Percentiles rank a stretch among this genome's conserved stretches.
Conservation (phyloP, 306 rosid species). For the Quercus wislizeni region DNA sequence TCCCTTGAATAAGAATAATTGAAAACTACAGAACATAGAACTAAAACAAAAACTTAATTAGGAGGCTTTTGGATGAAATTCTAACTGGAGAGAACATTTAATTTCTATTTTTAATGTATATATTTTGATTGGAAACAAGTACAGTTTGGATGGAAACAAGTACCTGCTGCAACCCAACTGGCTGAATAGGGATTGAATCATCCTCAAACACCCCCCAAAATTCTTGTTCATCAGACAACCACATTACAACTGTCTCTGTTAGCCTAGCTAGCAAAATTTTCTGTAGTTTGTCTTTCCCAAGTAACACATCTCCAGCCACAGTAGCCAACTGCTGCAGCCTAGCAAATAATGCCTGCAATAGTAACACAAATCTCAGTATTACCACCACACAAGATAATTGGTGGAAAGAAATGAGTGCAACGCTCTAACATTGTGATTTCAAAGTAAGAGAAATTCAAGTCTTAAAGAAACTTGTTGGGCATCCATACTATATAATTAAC, state of each 20-base stretch:
- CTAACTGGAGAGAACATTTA: not conserved
- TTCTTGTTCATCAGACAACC: constrained; percentile 96
- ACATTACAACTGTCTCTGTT: constrained; percentile 94
- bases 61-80: not conserved
- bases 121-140: not conserved
- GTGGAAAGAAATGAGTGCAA: not conserved
- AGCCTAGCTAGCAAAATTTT: constrained; percentile 93
- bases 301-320: constrained; percentile 93
- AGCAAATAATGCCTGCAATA: constrained; percentile 82
- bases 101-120: too few relatives aligned
- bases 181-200: constrained; percentile 61
- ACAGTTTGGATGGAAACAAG: constrained; percentile 18
- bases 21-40: not conserved
- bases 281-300: constrained; percentile 87
- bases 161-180: constrained; percentile 92
- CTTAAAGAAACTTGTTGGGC: not conserved
- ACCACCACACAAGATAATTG: constrained; percentile 12
- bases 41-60: not conserved
- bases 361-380: constrained; percentile 22
- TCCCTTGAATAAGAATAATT: not conserved
- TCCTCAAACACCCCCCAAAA: constrained; percentile 89
- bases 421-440: not conserved
- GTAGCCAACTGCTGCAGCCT: constrained; percentile 88
- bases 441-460: not conserved
- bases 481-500: not conserved